These are phyloP conservation scores for Mortierella sp. DNA, from an alignment of 371 early-diverging fungal species.

Conservation along the genomic window DNA sequence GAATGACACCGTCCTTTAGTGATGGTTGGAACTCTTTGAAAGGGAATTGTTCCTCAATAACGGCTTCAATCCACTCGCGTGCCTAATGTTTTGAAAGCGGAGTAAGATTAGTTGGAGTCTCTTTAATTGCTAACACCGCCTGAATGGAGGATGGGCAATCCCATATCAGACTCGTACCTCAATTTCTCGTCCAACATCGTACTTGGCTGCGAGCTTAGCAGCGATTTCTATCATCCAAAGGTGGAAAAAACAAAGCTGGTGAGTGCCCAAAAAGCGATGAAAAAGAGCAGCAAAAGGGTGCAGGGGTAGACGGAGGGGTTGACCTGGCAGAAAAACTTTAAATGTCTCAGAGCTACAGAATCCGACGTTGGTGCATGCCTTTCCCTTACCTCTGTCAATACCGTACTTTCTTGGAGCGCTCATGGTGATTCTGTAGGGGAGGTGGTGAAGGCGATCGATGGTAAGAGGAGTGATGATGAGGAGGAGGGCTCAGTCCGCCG, in stretches of 20 bases:
- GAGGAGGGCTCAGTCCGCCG: constrained; percentile 4
- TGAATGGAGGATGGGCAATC: background rate
- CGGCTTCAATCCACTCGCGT: constrained; percentile 71
- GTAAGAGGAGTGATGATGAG: constrained; percentile 2
- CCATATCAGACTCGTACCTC: constrained; percentile 26
- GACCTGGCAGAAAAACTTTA: constrained; percentile 7
- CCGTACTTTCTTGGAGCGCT: constrained; percentile 44
- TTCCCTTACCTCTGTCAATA: constrained; percentile 50
- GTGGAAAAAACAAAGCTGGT: background rate
- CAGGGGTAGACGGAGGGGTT: constrained; percentile 2
- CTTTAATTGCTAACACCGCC: background rate
- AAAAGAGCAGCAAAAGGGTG: too few species aligned
- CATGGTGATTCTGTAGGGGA: constrained; percentile 16
- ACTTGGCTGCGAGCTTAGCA: constrained; percentile 66
- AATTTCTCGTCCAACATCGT: constrained; percentile 65
- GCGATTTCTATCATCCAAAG: constrained; percentile 59
- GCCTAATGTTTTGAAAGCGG: constrained; percentile 50
- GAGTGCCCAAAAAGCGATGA: background rate
- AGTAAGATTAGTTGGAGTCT: background rate
- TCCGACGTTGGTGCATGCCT: background rate
- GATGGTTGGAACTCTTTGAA: constrained; percentile 69
- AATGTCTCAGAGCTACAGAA: background rate
- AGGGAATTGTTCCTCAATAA: constrained; percentile 64
- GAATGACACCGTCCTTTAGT: constrained; percentile 84
- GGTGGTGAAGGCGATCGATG: background rate